phyloP scores from a whole-genome alignment of 2,329 filamentous ascomycete species.

The Colletotrichum falcatum region DNA sequence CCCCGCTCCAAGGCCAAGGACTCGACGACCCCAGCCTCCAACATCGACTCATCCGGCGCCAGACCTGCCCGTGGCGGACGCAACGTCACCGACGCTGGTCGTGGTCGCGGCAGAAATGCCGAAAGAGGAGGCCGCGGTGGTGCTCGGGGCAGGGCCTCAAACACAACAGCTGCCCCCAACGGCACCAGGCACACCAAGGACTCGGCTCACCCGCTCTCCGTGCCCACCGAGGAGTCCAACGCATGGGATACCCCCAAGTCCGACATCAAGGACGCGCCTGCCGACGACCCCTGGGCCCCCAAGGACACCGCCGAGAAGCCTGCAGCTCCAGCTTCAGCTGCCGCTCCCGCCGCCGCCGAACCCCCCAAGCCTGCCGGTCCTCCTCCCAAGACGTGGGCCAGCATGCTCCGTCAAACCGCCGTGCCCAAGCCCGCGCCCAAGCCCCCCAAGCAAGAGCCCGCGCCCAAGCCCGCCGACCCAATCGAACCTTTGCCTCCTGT shows the following conservation, averaged over 20 bases:
- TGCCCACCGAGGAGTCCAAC: conserved; percentile 77
- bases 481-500: conserved; percentile 53
- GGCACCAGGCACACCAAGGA: conserved; percentile 65
- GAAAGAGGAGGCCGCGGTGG: conserved; percentile 71
- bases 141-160: conserved; percentile 73
- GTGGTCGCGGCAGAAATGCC: conserved; percentile 69
- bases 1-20: conserved; percentile 80
- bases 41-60: conserved; percentile 59
- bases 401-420: conserved; percentile 75
- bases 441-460: conserved; percentile 60
- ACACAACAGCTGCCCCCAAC: conserved; percentile 67
- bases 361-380: conserved; percentile 54
- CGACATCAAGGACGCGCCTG: conserved; percentile 48
- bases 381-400: conserved; percentile 76
- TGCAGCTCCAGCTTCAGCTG: conserved; percentile 50
- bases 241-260: conserved; percentile 65
- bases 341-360: conserved; percentile 52
- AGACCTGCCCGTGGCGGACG: conserved; percentile 71
- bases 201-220: conserved; percentile 67
- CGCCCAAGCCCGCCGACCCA: conserved; percentile 59
- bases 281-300: conserved; percentile 55
- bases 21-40: conserved; percentile 62
- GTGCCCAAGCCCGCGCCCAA: conserved; percentile 69
- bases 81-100: conserved; percentile 69
- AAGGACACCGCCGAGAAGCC: conserved; percentile 55